Conservation (phyloP, 2,329 filamentous ascomycete species). For the Teratosphaeria gauchensis region DNA sequence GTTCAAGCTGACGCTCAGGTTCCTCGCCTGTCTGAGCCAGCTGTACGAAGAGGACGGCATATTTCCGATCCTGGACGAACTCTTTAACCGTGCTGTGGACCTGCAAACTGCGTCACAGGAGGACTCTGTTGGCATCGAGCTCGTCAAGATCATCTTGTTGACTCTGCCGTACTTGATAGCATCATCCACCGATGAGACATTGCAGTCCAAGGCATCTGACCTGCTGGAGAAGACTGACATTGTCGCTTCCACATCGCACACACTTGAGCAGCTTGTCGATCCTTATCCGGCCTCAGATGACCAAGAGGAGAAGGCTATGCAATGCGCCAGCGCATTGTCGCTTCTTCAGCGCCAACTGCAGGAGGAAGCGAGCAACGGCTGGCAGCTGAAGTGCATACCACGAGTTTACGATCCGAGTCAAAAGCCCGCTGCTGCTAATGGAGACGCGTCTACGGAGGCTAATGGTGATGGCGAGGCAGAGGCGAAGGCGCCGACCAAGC, state of each 20-base stretch:
- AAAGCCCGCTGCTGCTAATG: slow-evolving; percentile 9
- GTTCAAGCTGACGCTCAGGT: slow-evolving; percentile 82
- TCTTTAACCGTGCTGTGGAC: slow-evolving; percentile 87
- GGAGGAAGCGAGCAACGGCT: slow-evolving; percentile 61
- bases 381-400: slow-evolving; percentile 60
- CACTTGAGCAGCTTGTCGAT: slow-evolving; percentile 75
- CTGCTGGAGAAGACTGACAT: slow-evolving; percentile 91
- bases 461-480: slow-evolving; percentile 54
- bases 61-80: slow-evolving; percentile 73
- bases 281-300: slow-evolving; percentile 55
- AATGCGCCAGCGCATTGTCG: slow-evolving; percentile 63
- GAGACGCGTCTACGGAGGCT: slow-evolving; percentile 40
- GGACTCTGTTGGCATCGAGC: slow-evolving; percentile 66
- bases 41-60: slow-evolving; percentile 75
- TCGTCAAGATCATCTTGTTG: slow-evolving; percentile 92
- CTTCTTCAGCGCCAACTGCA: slow-evolving; percentile 81
- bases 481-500: slow-evolving; percentile 42
- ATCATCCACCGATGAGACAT: slow-evolving; percentile 54
- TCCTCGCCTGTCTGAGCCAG: slow-evolving; percentile 76
- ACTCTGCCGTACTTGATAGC: slow-evolving; percentile 87
- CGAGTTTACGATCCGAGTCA: slow-evolving; percentile 40
- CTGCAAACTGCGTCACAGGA: slow-evolving; percentile 87
- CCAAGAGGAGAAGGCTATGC: slow-evolving; percentile 51
- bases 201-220: slow-evolving; percentile 63
- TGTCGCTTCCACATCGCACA: slow-evolving; percentile 79